Evolutionary conservation across 768 basidiomycete genomes (phyloP).

Genomic region (Psilocybe azurescens): DNA sequence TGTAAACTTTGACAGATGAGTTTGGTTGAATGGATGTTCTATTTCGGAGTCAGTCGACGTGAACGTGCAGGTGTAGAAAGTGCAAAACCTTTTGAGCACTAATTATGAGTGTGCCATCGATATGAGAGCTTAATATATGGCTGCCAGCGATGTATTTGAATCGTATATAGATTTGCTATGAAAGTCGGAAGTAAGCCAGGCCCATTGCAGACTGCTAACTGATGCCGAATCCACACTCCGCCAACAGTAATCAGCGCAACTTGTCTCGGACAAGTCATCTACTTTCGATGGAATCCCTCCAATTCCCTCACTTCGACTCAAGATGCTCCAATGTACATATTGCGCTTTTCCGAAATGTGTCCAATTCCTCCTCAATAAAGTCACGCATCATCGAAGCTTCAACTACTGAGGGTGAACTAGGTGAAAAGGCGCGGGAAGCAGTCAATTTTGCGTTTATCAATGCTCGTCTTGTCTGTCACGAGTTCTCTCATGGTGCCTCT

Average conservation of each 20-base stretch:
- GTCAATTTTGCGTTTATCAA: constrained; percentile 94
- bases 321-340: constrained; percentile 53
- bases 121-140: neutral
- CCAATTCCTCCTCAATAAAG: constrained; percentile 65
- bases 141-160: neutral
- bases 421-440: constrained; percentile 72
- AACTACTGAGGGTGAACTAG: constrained; percentile 57
- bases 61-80: neutral
- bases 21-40: neutral
- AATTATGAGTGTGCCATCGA: neutral
- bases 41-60: neutral
- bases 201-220: neutral
- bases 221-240: neutral
- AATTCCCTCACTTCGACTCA: constrained; percentile 56
- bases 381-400: constrained; percentile 76
- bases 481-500: constrained; percentile 8
- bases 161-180: neutral
- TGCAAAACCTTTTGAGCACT: neutral
- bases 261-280: neutral
- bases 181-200: neutral
- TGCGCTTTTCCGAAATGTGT: constrained; percentile 66
- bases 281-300: constrained; percentile 58
- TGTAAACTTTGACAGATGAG: neutral
- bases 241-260: neutral
- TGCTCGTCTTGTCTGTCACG: constrained; percentile 69